Evolutionary conservation across 192 early-diverging fungal genomes (phyloP).

Genomic region (Rhizophlyctis rosea): DNA sequence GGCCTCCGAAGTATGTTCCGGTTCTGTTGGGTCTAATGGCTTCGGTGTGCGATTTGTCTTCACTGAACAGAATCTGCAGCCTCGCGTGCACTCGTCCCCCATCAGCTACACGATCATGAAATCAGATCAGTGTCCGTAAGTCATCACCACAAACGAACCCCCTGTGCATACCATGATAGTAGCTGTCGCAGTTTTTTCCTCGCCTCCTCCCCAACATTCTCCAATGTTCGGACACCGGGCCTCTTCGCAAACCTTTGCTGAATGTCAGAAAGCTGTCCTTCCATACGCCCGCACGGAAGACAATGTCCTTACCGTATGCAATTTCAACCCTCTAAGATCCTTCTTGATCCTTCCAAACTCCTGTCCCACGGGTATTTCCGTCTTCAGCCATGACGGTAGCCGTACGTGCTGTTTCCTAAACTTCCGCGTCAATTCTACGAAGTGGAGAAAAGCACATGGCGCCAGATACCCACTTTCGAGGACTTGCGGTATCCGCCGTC

Average conservation of each 20-base stretch:
- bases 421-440: neutral
- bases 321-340: conserved; percentile 88
- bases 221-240: conserved; percentile 97
- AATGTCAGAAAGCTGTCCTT: neutral
- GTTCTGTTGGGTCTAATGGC: conserved; percentile 84
- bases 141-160: neutral
- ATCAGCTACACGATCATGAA: conserved; percentile 57
- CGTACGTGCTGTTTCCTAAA: conserved; percentile 19
- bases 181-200: conserved; percentile 91
- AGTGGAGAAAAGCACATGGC: neutral
- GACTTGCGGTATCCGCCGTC: conserved; percentile 30
- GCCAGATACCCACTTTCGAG: conserved; percentile 21
- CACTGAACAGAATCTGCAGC: conserved; percentile 96
- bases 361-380: conserved; percentile 78
- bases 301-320: conserved; percentile 66
- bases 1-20: conserved; percentile 88
- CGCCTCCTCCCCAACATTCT: conserved; percentile 98
- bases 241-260: conserved; percentile 81
- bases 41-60: conserved; percentile 87
- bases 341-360: conserved; percentile 81
- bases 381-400: conserved; percentile 94
- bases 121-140: neutral
- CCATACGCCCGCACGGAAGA: neutral
- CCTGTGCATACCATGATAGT: conserved; percentile 76
- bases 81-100: conserved; percentile 97